Conservation (phyloP, 129 eudicot species). For the Arctium minus region DNA sequence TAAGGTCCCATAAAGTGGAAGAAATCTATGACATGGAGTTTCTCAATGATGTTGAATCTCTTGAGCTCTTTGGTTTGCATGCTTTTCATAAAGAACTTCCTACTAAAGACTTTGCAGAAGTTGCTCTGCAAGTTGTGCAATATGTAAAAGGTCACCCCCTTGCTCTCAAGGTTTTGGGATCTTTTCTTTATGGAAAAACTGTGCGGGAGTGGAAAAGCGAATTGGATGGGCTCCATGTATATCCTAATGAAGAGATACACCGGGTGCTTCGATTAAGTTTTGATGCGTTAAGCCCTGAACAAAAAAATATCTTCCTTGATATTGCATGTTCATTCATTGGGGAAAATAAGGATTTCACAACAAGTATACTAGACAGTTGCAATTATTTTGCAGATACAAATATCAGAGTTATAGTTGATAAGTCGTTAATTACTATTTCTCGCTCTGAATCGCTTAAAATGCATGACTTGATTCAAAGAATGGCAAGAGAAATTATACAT, state of each 20-base stretch:
- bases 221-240: neutral
- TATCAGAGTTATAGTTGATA: constrained; percentile 8
- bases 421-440: neutral
- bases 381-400: neutral
- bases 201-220: neutral
- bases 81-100: no score
- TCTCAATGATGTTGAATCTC: no score
- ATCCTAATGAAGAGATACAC: neutral
- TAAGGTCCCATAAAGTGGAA: no score
- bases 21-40: no score
- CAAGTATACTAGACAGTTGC: constrained; percentile 1
- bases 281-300: constrained; percentile 9
- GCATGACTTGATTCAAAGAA: constrained; percentile 26
- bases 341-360: neutral
- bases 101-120: no score
- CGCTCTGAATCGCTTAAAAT: neutral
- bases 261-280: constrained; percentile 8
- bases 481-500: constrained; percentile 23
- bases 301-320: constrained; percentile 25
- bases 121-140: no score
- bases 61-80: no score
- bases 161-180: neutral
- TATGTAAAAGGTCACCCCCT: no score
- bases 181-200: neutral
- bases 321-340: constrained; percentile 22